A percentile compares a stretch with the other conserved stretches of the same genome.
phyloP scores from a whole-genome alignment of 2,329 filamentous ascomycete species.

The Beauveria bassiana region DNA sequence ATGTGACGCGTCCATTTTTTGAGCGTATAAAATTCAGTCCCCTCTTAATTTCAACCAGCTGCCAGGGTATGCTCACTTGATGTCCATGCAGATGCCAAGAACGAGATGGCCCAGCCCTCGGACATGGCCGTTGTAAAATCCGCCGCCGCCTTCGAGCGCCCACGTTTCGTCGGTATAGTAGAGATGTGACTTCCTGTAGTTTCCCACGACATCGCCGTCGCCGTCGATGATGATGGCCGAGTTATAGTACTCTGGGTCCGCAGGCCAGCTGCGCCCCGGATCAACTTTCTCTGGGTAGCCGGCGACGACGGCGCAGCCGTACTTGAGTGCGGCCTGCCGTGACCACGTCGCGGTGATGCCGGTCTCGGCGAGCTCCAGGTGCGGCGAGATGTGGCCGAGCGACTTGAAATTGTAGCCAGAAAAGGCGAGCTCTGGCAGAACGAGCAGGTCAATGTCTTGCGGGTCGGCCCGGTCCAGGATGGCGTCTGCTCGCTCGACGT shows the following conservation, averaged over 20 bases:
- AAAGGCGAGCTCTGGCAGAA: slow-evolving; percentile 72
- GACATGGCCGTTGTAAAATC: slow-evolving; percentile 36
- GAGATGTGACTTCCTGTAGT: slow-evolving; percentile 53
- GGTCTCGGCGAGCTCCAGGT: slow-evolving; percentile 56
- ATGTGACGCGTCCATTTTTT: too few species aligned
- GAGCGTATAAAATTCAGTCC: too few species aligned
- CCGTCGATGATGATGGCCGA: slow-evolving; percentile 44
- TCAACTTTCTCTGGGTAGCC: slow-evolving; percentile 69
- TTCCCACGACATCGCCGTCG: slow-evolving; percentile 52
- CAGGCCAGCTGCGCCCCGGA: slow-evolving; percentile 39
- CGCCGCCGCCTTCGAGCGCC: slow-evolving; percentile 42
- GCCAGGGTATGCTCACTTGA: slow-evolving; percentile 33
- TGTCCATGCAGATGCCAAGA: slow-evolving; percentile 51
- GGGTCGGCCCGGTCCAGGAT: slow-evolving; percentile 48
- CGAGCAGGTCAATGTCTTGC: slow-evolving; percentile 57
- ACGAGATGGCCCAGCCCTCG: slow-evolving; percentile 37
- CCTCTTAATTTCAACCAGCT: fast-evolving
- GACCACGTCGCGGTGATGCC: slow-evolving; percentile 70
- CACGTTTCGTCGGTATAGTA: slow-evolving; percentile 52
- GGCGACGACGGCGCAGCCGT: slow-evolving; percentile 59
- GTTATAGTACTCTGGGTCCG: slow-evolving; percentile 47
- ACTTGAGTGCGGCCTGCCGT: slow-evolving; percentile 53
- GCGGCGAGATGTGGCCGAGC: slow-evolving; percentile 57
- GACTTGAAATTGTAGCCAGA: slow-evolving; percentile 73
- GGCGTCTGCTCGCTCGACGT: slow-evolving; percentile 59